Evolutionary conservation across 306 rosid genomes (phyloP).

Genomic region (Acacia acuminata): DNA sequence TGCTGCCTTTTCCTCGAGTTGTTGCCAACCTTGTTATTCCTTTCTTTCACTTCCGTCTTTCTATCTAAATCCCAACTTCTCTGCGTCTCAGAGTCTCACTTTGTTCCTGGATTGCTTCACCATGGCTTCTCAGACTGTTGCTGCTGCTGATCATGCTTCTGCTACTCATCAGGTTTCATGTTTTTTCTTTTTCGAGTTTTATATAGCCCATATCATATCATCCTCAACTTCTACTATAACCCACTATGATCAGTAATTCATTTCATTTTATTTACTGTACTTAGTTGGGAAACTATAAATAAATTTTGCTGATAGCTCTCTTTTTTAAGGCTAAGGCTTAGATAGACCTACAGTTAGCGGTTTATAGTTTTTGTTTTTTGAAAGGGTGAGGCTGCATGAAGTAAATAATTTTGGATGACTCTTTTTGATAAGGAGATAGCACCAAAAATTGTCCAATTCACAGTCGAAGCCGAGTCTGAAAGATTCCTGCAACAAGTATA

Average conservation of each 20-base stretch:
- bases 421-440: not conserved
- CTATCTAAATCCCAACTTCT: slow-evolving; percentile 28
- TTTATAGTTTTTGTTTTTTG: not conserved
- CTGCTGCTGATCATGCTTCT: slow-evolving; percentile 43
- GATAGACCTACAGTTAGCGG: not conserved
- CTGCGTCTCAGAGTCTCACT: slow-evolving; percentile 17
- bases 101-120: slow-evolving; percentile 27
- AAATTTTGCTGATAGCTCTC: not conserved
- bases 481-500: not conserved
- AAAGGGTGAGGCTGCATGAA: not conserved
- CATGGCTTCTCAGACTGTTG: slow-evolving; percentile 59
- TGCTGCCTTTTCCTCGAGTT: slow-evolving; percentile 40
- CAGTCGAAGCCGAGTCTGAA: not conserved
- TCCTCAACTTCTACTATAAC: slow-evolving; percentile 26
- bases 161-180: slow-evolving; percentile 51
- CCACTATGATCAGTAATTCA: not conserved
- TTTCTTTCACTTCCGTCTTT: slow-evolving; percentile 37
- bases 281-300: slow-evolving; percentile 18
- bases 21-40: slow-evolving; percentile 70
- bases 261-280: not conserved
- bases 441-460: not conserved
- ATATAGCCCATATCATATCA: not conserved
- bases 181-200: not conserved
- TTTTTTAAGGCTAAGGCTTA: not conserved
- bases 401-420: not conserved